These are phyloP conservation scores for Aspergillus fischeri DNA, from an alignment of 2,329 filamentous ascomycete species.

Conservation along the genomic window DNA sequence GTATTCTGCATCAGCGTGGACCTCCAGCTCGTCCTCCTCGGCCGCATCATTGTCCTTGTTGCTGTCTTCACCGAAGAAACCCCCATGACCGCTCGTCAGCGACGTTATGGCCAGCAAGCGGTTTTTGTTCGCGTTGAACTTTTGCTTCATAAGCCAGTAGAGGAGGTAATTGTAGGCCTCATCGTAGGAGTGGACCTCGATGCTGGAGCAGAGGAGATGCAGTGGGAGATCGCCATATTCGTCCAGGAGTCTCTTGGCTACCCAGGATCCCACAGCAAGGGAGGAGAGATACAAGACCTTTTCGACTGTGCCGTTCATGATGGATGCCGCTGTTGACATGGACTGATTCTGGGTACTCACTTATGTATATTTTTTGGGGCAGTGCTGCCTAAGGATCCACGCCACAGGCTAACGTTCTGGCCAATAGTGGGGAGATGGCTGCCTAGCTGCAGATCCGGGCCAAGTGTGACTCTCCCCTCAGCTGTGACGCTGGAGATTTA, in stretches of 20 bases:
- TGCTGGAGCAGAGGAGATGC: slow-evolving; percentile 1
- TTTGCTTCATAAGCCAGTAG: slow-evolving; percentile 4
- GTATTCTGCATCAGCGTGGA: not conserved
- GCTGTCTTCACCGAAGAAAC: not conserved
- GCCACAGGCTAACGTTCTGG: not conserved
- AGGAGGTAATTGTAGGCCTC: slow-evolving; percentile 6
- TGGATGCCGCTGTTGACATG: no score
- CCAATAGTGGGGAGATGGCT: not conserved
- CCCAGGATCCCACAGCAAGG: slow-evolving; percentile 2
- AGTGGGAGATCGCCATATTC: not conserved
- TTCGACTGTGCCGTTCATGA: not conserved
- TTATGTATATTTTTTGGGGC: not conserved
- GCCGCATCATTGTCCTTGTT: not conserved
- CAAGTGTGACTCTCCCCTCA: not conserved
- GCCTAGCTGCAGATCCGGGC: not conserved
- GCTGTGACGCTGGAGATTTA: no score
- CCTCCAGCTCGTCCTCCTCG: slow-evolving; percentile 1
- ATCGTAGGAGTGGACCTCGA: slow-evolving; percentile 5
- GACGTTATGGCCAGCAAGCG: slow-evolving; percentile 1
- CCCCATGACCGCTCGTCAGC: not conserved
- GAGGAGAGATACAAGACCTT: slow-evolving; percentile 3
- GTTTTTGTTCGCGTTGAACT: not conserved
- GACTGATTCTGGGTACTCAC: no score
- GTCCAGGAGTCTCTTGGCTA: slow-evolving; percentile 2
- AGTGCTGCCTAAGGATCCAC: not conserved